Evolutionary conservation across 2,329 filamentous ascomycete species (phyloP).

Genomic region (Colletotrichum caudatum): DNA sequence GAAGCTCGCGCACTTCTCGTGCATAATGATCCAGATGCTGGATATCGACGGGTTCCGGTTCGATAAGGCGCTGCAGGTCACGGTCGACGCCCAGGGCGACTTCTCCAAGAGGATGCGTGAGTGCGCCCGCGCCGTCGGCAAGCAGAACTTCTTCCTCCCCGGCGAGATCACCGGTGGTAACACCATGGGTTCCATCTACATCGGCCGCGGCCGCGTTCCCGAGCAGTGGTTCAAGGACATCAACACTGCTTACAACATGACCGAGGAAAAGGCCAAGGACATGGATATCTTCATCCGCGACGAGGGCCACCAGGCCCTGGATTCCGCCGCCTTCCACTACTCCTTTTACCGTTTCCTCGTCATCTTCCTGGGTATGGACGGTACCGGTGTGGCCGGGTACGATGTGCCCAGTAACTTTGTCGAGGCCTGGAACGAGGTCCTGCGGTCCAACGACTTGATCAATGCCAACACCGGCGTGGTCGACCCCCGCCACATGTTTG

Average conservation of each 20-base stretch:
- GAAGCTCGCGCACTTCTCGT: slow-evolving; percentile 71
- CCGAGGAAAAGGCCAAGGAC: slow-evolving; percentile 31
- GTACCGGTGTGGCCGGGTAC: slow-evolving; percentile 48
- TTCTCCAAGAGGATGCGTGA: slow-evolving; percentile 69
- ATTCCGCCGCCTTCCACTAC: slow-evolving; percentile 58
- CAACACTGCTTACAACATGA: slow-evolving; percentile 42
- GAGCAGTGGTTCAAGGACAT: slow-evolving; percentile 44
- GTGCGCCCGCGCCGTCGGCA: slow-evolving; percentile 67
- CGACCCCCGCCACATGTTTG: slow-evolving; percentile 74
- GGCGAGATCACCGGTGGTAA: slow-evolving; percentile 76
- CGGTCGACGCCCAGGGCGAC: slow-evolving; percentile 69
- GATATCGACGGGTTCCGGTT: slow-evolving; percentile 76
- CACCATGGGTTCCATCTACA: slow-evolving; percentile 69
- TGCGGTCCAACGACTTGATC: slow-evolving; percentile 69
- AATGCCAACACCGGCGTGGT: slow-evolving; percentile 71
- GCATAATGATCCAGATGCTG: slow-evolving; percentile 70
- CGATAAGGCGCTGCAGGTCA: slow-evolving; percentile 75
- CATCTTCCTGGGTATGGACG: slow-evolving; percentile 50
- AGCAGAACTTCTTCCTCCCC: slow-evolving; percentile 73
- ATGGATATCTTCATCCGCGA: slow-evolving; percentile 65
- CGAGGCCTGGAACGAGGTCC: slow-evolving; percentile 66
- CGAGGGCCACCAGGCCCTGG: slow-evolving; percentile 61
- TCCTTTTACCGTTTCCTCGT: slow-evolving; percentile 48
- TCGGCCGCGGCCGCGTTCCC: slow-evolving; percentile 68
- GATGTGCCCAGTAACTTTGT: slow-evolving; percentile 54